Evolutionary conservation across 495 filamentous ascomycete species (phyloP).

Genomic region (Xylaria grammica): DNA sequence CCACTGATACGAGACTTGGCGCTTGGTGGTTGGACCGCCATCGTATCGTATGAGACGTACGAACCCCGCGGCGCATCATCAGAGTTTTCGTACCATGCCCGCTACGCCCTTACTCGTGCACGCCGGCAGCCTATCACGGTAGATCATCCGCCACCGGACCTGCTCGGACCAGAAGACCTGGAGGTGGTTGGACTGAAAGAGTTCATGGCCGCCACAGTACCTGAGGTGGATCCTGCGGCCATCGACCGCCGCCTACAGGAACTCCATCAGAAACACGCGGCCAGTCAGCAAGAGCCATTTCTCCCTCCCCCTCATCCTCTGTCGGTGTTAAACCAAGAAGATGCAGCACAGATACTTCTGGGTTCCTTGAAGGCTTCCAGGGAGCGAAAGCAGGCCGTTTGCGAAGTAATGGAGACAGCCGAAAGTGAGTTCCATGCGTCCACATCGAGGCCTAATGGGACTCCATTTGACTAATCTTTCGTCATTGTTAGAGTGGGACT

Average conservation of each 20-base stretch:
- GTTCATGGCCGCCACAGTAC: background rate
- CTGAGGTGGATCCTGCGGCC: background rate
- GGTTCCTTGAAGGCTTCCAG: background rate
- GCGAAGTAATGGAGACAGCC: background rate
- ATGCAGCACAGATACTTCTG: background rate
- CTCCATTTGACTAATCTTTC: no score
- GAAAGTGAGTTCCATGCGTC: no score
- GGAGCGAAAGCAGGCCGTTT: background rate
- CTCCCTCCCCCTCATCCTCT: background rate
- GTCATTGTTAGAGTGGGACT: no score
- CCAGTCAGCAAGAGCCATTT: background rate
- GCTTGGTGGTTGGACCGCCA: background rate
- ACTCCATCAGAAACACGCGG: background rate
- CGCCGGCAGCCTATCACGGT: background rate
- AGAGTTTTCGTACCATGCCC: background rate
- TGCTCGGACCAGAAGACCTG: background rate
- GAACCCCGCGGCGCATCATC: background rate
- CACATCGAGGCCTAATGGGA: no score
- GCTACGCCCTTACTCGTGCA: background rate
- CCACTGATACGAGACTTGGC: background rate
- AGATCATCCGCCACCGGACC: background rate
- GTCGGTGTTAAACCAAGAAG: background rate
- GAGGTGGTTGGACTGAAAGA: background rate
- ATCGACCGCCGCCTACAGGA: background rate
- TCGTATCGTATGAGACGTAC: background rate